These are phyloP conservation scores for Chaetomium sp. DNA, from an alignment of 2,329 filamentous ascomycete genomes.

Conservation along the genomic window DNA sequence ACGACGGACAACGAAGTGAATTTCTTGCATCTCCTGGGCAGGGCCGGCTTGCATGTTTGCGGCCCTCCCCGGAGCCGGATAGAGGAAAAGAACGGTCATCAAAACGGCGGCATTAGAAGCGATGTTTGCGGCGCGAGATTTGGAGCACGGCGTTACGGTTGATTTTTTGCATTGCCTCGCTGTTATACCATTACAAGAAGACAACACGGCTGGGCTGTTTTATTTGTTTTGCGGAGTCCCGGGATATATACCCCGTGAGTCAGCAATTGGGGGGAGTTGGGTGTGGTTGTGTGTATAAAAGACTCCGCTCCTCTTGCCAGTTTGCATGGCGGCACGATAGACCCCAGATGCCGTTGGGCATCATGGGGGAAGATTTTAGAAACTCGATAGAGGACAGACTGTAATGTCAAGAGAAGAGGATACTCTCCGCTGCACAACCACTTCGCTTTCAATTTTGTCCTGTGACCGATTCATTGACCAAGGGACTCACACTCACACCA, in stretches of 20 bases:
- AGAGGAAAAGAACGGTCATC: constrained; percentile 21
- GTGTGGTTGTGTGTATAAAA: neutral
- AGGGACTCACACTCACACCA: neutral
- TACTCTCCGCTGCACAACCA: constrained; percentile 11
- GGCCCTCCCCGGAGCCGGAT: constrained; percentile 13
- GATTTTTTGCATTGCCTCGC: constrained; percentile 12
- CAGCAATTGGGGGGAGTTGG: neutral
- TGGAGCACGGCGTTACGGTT: constrained; percentile 22
- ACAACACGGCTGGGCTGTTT: constrained; percentile 1
- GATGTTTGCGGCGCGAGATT: constrained; percentile 6
- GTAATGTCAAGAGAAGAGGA: constrained; percentile 10
- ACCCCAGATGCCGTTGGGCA: neutral
- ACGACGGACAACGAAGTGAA: constrained; percentile 1
- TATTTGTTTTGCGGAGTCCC: constrained; percentile 13
- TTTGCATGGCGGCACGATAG: constrained; percentile 15
- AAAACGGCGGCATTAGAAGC: constrained; percentile 25
- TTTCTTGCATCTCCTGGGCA: constrained; percentile 17
- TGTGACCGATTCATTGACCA: neutral
- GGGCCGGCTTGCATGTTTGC: constrained; percentile 5
- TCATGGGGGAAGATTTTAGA: neutral
- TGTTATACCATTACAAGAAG: constrained; percentile 6
- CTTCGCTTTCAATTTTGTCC: neutral
- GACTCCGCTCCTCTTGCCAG: constrained; percentile 14
- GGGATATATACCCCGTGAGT: constrained; percentile 22
- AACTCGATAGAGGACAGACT: constrained; percentile 23